Conservation (phyloP, 2,329 filamentous ascomycete species). For the Xylaria sp. region DNA sequence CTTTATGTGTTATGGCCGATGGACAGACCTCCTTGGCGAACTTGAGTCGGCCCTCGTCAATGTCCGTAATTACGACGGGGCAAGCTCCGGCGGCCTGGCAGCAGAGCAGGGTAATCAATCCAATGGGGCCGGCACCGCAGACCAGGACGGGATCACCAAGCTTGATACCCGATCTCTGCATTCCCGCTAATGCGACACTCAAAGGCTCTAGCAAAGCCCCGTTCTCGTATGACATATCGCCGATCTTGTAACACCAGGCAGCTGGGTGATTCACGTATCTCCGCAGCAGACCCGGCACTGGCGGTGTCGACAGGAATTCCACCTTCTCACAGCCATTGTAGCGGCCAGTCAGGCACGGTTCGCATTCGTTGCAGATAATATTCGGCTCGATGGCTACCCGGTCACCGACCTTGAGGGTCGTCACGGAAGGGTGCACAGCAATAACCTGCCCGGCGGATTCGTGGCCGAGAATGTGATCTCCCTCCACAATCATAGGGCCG, state of each 20-base stretch:
- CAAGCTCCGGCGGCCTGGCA: constrained; percentile 87
- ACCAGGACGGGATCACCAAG: constrained; percentile 90
- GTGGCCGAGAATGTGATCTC: constrained; percentile 92
- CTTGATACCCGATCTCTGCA: constrained; percentile 82
- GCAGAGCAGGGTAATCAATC: constrained; percentile 87
- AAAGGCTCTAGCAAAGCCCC: constrained; percentile 92
- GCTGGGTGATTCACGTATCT: constrained; percentile 96
- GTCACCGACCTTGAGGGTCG: constrained; percentile 81
- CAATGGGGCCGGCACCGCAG: constrained; percentile 94
- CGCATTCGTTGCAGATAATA: constrained; percentile 89
- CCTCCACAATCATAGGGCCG: constrained; percentile 92
- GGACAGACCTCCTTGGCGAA: constrained; percentile 90
- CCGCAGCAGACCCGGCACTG: constrained; percentile 85
- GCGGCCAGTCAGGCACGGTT: constrained; percentile 88
- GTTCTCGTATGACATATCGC: constrained; percentile 89
- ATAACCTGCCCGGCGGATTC: constrained; percentile 89
- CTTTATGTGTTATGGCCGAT: constrained; percentile 81
- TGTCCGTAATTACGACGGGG: constrained; percentile 93
- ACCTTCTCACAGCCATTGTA: constrained; percentile 96
- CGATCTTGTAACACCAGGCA: constrained; percentile 96
- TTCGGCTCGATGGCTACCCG: constrained; percentile 95
- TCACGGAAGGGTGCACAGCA: constrained; percentile 84
- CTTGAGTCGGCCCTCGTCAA: constrained; percentile 83
- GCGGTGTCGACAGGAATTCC: constrained; percentile 89
- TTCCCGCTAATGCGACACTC: constrained; percentile 86